Percentiles rank a stretch among this genome's conserved stretches.
Conservation (phyloP, 345 rosid genomes). For the Eucalyptus decipiens region DNA sequence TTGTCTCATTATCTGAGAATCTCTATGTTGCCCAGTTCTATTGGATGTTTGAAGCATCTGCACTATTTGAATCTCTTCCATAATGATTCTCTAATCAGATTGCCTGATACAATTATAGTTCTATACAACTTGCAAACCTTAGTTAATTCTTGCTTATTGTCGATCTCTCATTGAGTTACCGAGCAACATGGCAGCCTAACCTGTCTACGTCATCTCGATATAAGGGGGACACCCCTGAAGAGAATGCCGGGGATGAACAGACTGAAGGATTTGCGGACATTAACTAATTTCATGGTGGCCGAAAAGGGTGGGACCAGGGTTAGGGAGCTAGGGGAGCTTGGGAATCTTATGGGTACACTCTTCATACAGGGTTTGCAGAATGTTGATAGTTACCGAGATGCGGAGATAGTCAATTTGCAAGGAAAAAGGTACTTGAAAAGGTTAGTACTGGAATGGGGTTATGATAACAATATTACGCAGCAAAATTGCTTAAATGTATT, state of each 20-base stretch:
- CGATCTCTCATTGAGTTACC: background rate
- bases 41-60: background rate
- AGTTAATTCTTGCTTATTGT: constrained; percentile 3
- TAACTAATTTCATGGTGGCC: constrained; percentile 6
- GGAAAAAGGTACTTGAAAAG: constrained; percentile 12
- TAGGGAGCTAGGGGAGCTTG: constrained; percentile 2
- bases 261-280: background rate
- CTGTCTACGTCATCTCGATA: constrained; percentile 9
- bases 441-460: constrained; percentile 17
- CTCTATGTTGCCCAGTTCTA: background rate
- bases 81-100: background rate
- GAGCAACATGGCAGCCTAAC: background rate
- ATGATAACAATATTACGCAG: background rate
- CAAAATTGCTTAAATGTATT: constrained; percentile 8
- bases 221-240: background rate
- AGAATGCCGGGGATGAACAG: constrained; percentile 7
- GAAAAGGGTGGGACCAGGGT: background rate
- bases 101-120: background rate
- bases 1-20: background rate
- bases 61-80: background rate
- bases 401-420: background rate
- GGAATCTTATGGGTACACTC: constrained; percentile 5
- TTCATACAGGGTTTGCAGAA: background rate
- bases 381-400: background rate
- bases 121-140: constrained; percentile 8